These are phyloP conservation scores for Wickerhamiella slavikovae DNA, from an alignment of 805 yeast species.

Conservation along the genomic window DNA sequence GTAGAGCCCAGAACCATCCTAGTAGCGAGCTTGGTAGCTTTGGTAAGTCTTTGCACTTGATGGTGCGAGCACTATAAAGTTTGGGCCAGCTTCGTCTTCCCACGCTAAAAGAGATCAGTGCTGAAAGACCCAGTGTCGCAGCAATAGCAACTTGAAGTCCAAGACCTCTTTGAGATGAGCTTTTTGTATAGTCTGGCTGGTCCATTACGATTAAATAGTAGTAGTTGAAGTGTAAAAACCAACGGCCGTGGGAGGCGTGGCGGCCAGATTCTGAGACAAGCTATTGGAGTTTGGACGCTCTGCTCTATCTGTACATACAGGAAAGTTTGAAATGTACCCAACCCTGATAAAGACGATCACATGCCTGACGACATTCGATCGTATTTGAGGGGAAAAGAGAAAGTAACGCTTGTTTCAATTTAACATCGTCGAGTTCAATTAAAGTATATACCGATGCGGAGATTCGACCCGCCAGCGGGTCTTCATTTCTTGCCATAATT, in stretches of 20 bases:
- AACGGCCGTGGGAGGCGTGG: conserved; percentile 3
- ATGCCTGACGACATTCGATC: too few relatives aligned
- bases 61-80: conserved; percentile 62
- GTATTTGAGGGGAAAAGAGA: too few relatives aligned
- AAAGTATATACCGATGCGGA: too few relatives aligned
- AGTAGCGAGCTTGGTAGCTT: conserved; percentile 37
- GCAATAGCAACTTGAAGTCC: conserved; percentile 65
- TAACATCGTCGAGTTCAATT: too few relatives aligned
- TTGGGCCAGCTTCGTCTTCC: conserved; percentile 58
- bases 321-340: too few relatives aligned
- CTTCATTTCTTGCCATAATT: too few relatives aligned
- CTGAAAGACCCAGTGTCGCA: conserved; percentile 39
- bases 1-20: conserved; percentile 63
- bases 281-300: conserved; percentile 3
- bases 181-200: conserved; percentile 7
- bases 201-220: neutral
- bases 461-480: too few relatives aligned
- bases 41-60: conserved; percentile 36
- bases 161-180: conserved; percentile 31
- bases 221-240: neutral
- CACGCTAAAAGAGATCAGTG: conserved; percentile 48
- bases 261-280: conserved; percentile 1
- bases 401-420: too few relatives aligned
- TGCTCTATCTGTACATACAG: too few relatives aligned
- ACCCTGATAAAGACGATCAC: too few relatives aligned